These are phyloP conservation scores for Penicillium cosmopolitanum DNA, from an alignment of 495 filamentous ascomycete genomes.

Conservation along the genomic window DNA sequence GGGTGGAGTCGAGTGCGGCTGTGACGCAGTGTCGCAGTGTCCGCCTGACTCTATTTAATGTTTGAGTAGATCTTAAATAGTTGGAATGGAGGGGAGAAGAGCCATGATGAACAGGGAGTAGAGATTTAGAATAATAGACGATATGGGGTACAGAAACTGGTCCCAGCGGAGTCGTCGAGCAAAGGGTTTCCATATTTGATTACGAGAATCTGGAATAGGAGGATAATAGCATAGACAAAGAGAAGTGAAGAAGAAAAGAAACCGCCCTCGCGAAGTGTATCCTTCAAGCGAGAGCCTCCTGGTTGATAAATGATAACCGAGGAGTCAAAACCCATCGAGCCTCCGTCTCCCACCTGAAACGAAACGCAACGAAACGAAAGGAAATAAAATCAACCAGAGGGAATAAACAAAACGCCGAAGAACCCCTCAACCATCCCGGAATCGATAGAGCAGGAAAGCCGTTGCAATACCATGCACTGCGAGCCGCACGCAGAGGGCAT, in stretches of 20 bases:
- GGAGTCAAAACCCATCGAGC: slow-evolving; percentile 14
- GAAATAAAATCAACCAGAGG: slow-evolving; percentile 25
- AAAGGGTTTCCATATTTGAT: neutral
- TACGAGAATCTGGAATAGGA: neutral
- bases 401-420: slow-evolving; percentile 44
- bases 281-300: slow-evolving; percentile 12
- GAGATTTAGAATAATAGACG: neutral
- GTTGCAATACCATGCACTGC: slow-evolving; percentile 42
- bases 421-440: slow-evolving; percentile 49
- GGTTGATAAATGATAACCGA: slow-evolving; percentile 10
- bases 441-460: slow-evolving; percentile 37
- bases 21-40: slow-evolving; percentile 5
- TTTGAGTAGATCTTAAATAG: neutral
- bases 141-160: neutral
- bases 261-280: slow-evolving; percentile 12
- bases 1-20: slow-evolving; percentile 9
- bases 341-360: slow-evolving; percentile 16
- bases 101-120: neutral
- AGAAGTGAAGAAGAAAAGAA: slow-evolving; percentile 20
- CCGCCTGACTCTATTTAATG: neutral
- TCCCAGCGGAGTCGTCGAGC: neutral
- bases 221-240: slow-evolving; percentile 15
- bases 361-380: neutral
- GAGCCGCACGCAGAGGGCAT: slow-evolving; percentile 45
- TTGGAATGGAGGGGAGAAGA: neutral